Percentiles rank a stretch among this genome's conserved stretches.
Conservation (phyloP, 768 basidiomycete genomes). For the Boletus subparvulus region DNA sequence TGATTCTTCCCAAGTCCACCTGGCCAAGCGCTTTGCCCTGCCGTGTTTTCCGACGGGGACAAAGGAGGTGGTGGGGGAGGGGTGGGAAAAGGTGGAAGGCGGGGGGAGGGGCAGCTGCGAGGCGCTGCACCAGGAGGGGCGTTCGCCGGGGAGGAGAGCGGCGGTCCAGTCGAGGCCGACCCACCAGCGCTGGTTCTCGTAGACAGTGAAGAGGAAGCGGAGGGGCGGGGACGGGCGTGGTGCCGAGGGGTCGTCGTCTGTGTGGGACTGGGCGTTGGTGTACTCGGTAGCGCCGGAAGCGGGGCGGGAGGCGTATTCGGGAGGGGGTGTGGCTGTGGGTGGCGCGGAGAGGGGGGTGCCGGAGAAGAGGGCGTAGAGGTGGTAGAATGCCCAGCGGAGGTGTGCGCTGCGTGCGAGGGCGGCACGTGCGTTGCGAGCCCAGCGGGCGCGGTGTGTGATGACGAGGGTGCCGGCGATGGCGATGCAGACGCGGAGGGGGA, state of each 20-base stretch:
- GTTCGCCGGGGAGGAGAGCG: constrained; percentile 84
- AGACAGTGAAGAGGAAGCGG: constrained; percentile 84
- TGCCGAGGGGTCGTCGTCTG: constrained; percentile 11
- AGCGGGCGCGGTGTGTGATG: constrained; percentile 66
- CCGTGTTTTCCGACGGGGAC: constrained; percentile 48
- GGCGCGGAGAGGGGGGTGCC: constrained; percentile 52
- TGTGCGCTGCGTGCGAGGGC: constrained; percentile 65
- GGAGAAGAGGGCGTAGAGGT: constrained; percentile 49
- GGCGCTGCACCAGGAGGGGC: constrained; percentile 82
- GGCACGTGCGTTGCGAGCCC: constrained; percentile 54
- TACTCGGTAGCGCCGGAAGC: constrained; percentile 19
- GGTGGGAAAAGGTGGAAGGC: constrained; percentile 66
- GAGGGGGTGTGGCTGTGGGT: constrained; percentile 32
- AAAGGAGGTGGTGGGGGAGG: constrained; percentile 59
- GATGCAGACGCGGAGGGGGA: constrained; percentile 61
- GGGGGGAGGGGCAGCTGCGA: constrained; percentile 60
- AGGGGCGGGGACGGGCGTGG: constrained; percentile 35
- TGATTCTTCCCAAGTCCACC: constrained; percentile 87
- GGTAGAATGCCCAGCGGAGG: constrained; percentile 62
- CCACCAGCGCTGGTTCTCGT: constrained; percentile 98
- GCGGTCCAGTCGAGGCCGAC: constrained; percentile 96
- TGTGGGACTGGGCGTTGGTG: constrained; percentile 13
- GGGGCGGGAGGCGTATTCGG: constrained; percentile 29
- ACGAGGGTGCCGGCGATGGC: constrained; percentile 58
- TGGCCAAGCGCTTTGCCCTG: constrained; percentile 68